Evolutionary conservation across 768 basidiomycete genomes (phyloP), one percentile per base, ranked within the genome.

Genomic region (Tricholoma matsutake): DNA sequence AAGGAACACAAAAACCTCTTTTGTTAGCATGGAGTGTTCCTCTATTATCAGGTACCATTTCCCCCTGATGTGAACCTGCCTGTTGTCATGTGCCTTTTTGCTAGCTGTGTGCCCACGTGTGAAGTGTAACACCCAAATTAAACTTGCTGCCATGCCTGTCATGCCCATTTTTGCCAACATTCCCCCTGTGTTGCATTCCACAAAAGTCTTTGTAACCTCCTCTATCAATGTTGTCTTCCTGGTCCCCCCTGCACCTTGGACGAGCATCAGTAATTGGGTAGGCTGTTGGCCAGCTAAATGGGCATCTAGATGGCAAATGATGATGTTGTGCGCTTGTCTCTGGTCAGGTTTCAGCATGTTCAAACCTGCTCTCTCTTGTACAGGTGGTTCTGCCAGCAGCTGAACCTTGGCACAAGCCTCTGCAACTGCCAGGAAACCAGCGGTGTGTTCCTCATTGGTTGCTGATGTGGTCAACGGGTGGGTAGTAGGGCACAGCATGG

Each of bases 151-250:
- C n/a, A n/a, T n/a, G n/a, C n/a, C n/a, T n/a, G n/a, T n/a, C n/a
- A n/a, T n/a, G n/a, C n/a, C n/a, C n/a, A n/a, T n/a, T n/a, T n/a
- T n/a, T n/a, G n/a, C n/a, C n/a, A n/a, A n/a, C n/a, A n/a, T n/a
- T n/a, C n/a, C n/a, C n/a, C n/a, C n/a, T n/a, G n/a, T n/a, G n/a
- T n/a, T n/a, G n/a, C n/a, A n/a, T n/a, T n/a, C n/a, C n/a, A n/a
- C n/a, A n/a, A n/a, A n/a, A n/a, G n/a, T n/a, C n/a, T n/a, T n/a
- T n/a, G n/a, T n/a, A n/a, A n/a, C n/a, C n/a, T n/a, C 72, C 29
- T 76, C 64, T 10, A 83, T 80, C 0, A 80, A 57, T 1, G 65
- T 69, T 0, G 79, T 78, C 59, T 83, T 83, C 82, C 80, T 0
- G 76, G 78, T 0, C n/a, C 81, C 80, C 0, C 80, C 81, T 54